A percentile compares a stretch with the other conserved stretches of the same genome.
Evolutionary conservation across 148 eudicot genomes (phyloP).

Genomic region (Camellia granthamiana): DNA sequence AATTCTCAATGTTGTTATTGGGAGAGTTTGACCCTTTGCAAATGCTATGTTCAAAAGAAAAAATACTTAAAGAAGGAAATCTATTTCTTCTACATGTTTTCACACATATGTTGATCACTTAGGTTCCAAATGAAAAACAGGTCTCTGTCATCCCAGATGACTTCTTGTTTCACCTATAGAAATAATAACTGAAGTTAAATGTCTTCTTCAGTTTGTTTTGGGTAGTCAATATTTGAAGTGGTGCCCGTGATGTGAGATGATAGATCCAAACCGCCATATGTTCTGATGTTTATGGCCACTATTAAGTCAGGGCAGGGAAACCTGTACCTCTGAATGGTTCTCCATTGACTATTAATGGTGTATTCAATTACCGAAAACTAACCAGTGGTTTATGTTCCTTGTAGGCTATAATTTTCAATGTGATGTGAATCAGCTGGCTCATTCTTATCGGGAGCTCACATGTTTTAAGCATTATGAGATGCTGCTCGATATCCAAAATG

Average conservation of each 20-base stretch:
- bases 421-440: slow-evolving; percentile 71
- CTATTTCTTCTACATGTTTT: not conserved
- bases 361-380: not conserved
- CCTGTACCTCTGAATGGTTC: too few relatives aligned
- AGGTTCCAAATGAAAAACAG: not conserved
- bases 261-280: not conserved
- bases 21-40: not conserved
- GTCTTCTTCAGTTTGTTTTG: not conserved
- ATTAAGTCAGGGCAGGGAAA: not conserved
- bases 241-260: not conserved
- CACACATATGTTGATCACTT: not conserved
- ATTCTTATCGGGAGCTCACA: slow-evolving; percentile 61
- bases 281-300: not conserved
- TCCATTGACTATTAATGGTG: not conserved
- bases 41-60: not conserved
- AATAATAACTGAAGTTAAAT: not conserved
- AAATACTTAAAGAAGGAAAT: not conserved
- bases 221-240: not conserved
- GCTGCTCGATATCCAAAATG: slow-evolving; percentile 91
- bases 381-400: slow-evolving; percentile 6
- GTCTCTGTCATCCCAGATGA: not conserved
- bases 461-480: slow-evolving; percentile 90
- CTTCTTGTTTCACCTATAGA: not conserved
- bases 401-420: slow-evolving; percentile 93
- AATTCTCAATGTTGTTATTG: not conserved